Percentiles rank a stretch among this genome's conserved stretches.
These are phyloP conservation scores for Coemansia sp. DNA, from an alignment of 192 early-diverging fungal genomes.

Conservation along the genomic window DNA sequence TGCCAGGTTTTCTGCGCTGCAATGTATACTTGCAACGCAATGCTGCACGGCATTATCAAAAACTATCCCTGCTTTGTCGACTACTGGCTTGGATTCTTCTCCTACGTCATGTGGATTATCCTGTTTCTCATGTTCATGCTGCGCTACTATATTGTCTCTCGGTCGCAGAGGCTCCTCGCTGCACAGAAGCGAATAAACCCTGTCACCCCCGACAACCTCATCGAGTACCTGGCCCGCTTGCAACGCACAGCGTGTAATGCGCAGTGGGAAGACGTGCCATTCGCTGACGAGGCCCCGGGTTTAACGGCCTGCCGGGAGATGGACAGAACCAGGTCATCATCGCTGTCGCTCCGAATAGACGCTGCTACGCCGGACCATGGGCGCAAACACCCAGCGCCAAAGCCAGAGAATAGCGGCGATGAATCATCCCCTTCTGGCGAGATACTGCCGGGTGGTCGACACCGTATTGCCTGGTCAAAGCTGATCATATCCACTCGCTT, in stretches of 20 bases:
- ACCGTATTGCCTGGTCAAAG: neutral
- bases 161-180: slow-evolving; percentile 7
- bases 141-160: slow-evolving; percentile 14
- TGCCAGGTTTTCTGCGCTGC: slow-evolving; percentile 2
- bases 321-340: too few relatives aligned
- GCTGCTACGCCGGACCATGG: too few relatives aligned
- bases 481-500: slow-evolving; percentile 1
- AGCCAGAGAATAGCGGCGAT: too few relatives aligned
- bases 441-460: too few relatives aligned
- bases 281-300: too few relatives aligned
- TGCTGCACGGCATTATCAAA: slow-evolving; percentile 4
- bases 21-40: slow-evolving; percentile 4
- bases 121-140: slow-evolving; percentile 19
- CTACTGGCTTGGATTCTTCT: slow-evolving; percentile 9
- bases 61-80: slow-evolving; percentile 38
- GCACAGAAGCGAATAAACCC: slow-evolving; percentile 19
- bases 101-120: slow-evolving; percentile 14
- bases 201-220: slow-evolving; percentile 28
- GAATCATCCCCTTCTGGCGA: too few relatives aligned
- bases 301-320: too few relatives aligned
- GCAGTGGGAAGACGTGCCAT: too few relatives aligned
- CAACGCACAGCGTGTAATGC: neutral
- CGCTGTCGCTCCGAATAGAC: too few relatives aligned
- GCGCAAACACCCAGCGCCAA: too few relatives aligned
- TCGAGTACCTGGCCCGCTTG: slow-evolving; percentile 10